These are phyloP conservation scores for Phytophthora hybrid DNA, from an alignment of 352 stramenopile genomes.

Conservation along the genomic window DNA sequence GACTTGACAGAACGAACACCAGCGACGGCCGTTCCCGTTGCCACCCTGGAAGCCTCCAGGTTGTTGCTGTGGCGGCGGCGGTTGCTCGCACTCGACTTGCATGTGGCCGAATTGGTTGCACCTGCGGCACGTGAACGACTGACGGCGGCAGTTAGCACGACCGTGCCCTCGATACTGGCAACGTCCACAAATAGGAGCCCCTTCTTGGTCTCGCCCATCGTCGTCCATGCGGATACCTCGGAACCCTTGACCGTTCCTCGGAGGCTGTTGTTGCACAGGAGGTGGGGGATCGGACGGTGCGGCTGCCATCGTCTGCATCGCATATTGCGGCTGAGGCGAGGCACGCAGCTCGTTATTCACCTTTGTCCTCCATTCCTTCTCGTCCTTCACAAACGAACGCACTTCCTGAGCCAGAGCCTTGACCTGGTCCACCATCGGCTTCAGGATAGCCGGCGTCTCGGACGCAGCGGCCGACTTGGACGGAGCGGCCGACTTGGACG, in stretches of 20 bases:
- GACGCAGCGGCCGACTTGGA: too few species aligned
- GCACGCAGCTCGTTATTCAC: neutral
- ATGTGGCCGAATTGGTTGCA: neutral
- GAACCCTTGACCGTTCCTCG: neutral
- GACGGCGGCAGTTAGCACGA: neutral
- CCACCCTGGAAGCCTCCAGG: neutral
- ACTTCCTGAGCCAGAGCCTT: neutral
- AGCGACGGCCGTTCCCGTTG: neutral
- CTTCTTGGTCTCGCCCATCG: neutral
- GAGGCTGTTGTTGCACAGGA: neutral
- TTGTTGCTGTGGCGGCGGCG: neutral
- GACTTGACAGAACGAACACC: neutral
- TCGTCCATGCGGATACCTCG: neutral
- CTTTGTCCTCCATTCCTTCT: neutral
- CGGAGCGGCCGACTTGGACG: accelerated
- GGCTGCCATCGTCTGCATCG: neutral
- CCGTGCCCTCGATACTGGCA: neutral
- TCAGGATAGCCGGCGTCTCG: neutral
- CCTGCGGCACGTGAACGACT: neutral
- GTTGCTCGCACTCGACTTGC: neutral
- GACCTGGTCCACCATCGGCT: neutral
- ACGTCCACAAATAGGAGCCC: neutral
- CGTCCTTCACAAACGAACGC: neutral
- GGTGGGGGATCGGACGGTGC: neutral
- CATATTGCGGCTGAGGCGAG: neutral